Base-by-base conservation (phyloP, 768 basidiomycete species). In the Russula foetens region DNA sequence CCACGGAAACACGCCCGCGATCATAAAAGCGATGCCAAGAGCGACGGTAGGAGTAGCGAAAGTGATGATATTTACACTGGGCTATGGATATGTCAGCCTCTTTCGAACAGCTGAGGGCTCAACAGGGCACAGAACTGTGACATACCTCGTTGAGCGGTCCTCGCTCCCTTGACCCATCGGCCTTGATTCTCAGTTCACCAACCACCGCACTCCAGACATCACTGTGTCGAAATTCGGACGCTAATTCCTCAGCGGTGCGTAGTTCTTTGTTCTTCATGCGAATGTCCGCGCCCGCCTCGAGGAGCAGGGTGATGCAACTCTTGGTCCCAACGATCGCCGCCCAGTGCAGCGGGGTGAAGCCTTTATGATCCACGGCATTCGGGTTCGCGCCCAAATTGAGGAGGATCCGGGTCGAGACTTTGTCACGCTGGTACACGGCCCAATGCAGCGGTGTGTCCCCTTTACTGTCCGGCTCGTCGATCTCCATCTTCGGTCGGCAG, bases 401-500 rank as follows among this genome's bases (percentile, higher is more conserved):
- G 46, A 99, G 73, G 49, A 99, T 72, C 65, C 95, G 92, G 5
- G 96, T 92, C 2, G 89, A 92, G 23, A 98, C 80, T 1, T 92
- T 92, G 70, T 99, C 96, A 45, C 96, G 92, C 71, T 98, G 96
- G 72, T 97, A 98, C 15, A 91, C 90, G 3, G 96, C 96, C 96
- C 96, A 99, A 88, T 97, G 96, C 48, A 98, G 77, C 0, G 90
- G 80, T 0, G 96, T 97, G 69, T 96, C 96, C 0, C 93, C 96
- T 69, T 91, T 87, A 1, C 83, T 76, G 71, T 99, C 96, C 41
- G 84, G 81, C 45, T 86, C 86, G 71, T 99, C 96, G 58, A 97
- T 86, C 45, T 83, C 85, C 59, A 98, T 81, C 2, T 23, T 26
- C 0, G 94, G 92, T 70, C 95, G 93, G 70, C 95, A 90, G 7